These are phyloP conservation scores for Cercospora zeae-maydis DNA, from an alignment of 2,329 filamentous ascomycete species.

Conservation along the genomic window DNA sequence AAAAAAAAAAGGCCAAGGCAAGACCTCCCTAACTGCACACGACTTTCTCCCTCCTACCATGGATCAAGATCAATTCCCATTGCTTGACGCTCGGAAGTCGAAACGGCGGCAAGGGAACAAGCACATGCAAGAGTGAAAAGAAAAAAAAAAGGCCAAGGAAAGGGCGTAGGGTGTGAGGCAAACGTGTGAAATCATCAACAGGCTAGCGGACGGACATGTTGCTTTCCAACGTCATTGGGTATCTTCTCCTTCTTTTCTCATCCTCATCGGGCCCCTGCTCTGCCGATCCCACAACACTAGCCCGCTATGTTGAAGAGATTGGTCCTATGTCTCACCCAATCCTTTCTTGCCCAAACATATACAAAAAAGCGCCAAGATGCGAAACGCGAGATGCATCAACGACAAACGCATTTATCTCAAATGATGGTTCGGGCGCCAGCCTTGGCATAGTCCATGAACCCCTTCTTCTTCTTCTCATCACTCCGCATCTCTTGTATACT, in stretches of 20 bases:
- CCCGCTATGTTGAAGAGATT: background rate
- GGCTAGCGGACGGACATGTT: background rate
- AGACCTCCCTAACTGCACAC: no score
- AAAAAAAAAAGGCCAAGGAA: background rate
- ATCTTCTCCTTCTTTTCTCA: background rate
- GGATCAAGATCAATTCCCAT: no score
- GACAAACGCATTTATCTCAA: background rate
- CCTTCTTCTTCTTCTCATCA: conserved; percentile 28
- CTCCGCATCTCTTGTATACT: conserved; percentile 35
- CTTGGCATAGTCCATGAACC: conserved; percentile 9
- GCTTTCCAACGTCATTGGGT: background rate
- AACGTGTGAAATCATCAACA: background rate
- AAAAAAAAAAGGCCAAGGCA: no score
- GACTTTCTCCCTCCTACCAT: no score
- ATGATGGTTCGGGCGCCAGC: conserved; percentile 10
- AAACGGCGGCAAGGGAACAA: no score
- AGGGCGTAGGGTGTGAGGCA: background rate
- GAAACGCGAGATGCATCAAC: background rate
- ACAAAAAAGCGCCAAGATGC: background rate
- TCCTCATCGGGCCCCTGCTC: background rate
- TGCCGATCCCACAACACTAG: background rate
- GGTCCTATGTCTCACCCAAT: background rate
- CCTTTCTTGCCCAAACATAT: background rate
- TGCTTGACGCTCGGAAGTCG: no score
- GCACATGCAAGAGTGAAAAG: background rate